Evolutionary conservation across 208 protist genomes (phyloP).

Genomic region (Trypanosoma congolense): DNA sequence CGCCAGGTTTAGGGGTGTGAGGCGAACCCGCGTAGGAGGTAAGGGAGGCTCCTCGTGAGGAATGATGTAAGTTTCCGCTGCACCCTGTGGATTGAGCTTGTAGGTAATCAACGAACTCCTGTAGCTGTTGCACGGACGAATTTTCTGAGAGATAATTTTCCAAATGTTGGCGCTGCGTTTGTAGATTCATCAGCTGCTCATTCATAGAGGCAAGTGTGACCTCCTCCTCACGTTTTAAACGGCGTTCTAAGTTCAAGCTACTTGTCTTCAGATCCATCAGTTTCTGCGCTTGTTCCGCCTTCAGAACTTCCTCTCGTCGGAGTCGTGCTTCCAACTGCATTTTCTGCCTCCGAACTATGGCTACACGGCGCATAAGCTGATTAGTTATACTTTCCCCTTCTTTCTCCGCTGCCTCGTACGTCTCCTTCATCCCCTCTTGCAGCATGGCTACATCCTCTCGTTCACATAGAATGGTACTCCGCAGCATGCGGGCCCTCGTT

Average conservation of each 20-base stretch:
- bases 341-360: constrained; percentile 41
- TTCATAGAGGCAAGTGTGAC: constrained; percentile 37
- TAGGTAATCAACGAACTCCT: constrained; percentile 56
- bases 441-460: constrained; percentile 36
- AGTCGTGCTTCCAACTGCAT: constrained; percentile 35
- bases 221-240: constrained; percentile 64
- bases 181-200: constrained; percentile 39
- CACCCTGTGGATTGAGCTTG: constrained; percentile 21
- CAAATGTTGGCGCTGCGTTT: constrained; percentile 55
- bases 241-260: constrained; percentile 35
- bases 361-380: constrained; percentile 57
- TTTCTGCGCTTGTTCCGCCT: constrained; percentile 34
- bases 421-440: constrained; percentile 47
- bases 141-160: constrained; percentile 45
- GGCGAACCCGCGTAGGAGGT: not conserved
- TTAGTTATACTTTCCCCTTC: constrained; percentile 74
- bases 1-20: constrained; percentile 18
- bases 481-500: constrained; percentile 38
- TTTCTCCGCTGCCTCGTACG: constrained; percentile 49
- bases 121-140: constrained; percentile 58
- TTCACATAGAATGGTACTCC: constrained; percentile 38
- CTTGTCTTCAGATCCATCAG: constrained; percentile 38
- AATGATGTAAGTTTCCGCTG: not conserved
- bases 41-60: not conserved
- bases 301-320: constrained; percentile 14